phyloP scores from a whole-genome alignment of 2,329 filamentous ascomycete genomes.

The Nigrospora sphaerica region DNA sequence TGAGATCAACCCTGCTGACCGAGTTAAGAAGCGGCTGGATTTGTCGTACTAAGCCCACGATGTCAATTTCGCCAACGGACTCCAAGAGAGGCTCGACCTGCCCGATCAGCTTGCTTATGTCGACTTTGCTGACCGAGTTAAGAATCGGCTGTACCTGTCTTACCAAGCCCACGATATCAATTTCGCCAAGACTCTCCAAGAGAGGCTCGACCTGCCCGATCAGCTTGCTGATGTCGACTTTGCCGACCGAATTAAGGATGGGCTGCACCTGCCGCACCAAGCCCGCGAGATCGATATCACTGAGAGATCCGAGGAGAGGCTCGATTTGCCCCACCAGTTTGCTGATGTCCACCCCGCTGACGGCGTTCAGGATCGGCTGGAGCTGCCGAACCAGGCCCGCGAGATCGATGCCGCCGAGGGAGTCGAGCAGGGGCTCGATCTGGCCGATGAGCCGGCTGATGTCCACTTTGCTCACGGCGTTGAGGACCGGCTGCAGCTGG shows the following conservation, averaged over 20 bases:
- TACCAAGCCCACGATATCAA: constrained; percentile 19
- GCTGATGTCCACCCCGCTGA: constrained; percentile 23
- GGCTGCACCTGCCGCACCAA: neutral
- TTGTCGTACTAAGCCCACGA: constrained; percentile 22
- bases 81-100: constrained; percentile 23
- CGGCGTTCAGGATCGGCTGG: constrained; percentile 13
- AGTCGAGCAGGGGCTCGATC: constrained; percentile 26
- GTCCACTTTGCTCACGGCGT: constrained; percentile 28
- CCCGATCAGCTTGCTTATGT: constrained; percentile 19
- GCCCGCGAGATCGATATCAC: neutral
- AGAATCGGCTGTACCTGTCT: neutral
- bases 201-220: constrained; percentile 26
- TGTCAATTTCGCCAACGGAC: constrained; percentile 11
- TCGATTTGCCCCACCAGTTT: constrained; percentile 25
- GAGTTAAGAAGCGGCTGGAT: constrained; percentile 18
- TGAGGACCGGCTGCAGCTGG: constrained; percentile 15
- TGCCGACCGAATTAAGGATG: constrained; percentile 15
- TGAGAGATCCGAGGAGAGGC: constrained; percentile 22
- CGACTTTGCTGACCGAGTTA: constrained; percentile 15
- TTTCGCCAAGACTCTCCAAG: constrained; percentile 19
- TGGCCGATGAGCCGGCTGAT: constrained; percentile 26
- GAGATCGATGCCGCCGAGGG: constrained; percentile 15
- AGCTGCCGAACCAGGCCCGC: neutral
- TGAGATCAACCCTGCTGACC: constrained; percentile 24
- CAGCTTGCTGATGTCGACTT: constrained; percentile 28